Evolutionary conservation across 805 yeast genomes (phyloP), one percentile per base, ranked within the genome.

Genomic region (Metschnikowia arizonensis): DNA sequence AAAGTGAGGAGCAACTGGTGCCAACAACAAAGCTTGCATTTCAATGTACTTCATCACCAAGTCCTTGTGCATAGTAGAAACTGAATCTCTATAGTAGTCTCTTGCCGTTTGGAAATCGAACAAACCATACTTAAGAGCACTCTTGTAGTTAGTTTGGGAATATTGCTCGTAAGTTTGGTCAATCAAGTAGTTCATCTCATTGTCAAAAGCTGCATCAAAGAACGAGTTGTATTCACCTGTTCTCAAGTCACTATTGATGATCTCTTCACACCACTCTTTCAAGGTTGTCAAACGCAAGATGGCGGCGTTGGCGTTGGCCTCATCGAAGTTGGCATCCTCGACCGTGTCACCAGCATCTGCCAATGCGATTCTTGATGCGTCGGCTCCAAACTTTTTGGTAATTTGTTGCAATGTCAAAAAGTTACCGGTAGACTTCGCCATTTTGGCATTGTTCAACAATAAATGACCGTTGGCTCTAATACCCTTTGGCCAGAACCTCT

Each of bases 311-410:
- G 99, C 99, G 61, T 83, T 90, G 49, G 88, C 73, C 72, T 93
- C 99, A 61, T 93, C 99, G 62, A 93, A 87, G 74, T 93, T 93
- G 43, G 99, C 99, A 68, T 93, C 99, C 72, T 93, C 99, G 55
- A 89, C 81, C 34, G 93, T 76, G 65, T 93, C 99, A 74, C 99
- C 99, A 42, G 97, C 97, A 73, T 93, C 99, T 37, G 98, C 99
- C 54, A 93, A 74, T 4, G 99, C 97, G 65, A 93, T 87, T 76
- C 99, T 85, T 9, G 96, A 75, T 33, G 98, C 97, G 67, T 93
- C 99, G 42, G 98, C 96, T 66, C 99, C 99, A 57, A 83, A 93
- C 69, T 93, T 93, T 58, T 81, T 76, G 49, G 83, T 83, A 63
- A 85, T 78, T 66, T 93, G 88, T 58, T 82, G 78, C 65, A 93